These are phyloP conservation scores for Kwoniella sp. DNA, from an alignment of 768 basidiomycete genomes.

Conservation along the genomic window DNA sequence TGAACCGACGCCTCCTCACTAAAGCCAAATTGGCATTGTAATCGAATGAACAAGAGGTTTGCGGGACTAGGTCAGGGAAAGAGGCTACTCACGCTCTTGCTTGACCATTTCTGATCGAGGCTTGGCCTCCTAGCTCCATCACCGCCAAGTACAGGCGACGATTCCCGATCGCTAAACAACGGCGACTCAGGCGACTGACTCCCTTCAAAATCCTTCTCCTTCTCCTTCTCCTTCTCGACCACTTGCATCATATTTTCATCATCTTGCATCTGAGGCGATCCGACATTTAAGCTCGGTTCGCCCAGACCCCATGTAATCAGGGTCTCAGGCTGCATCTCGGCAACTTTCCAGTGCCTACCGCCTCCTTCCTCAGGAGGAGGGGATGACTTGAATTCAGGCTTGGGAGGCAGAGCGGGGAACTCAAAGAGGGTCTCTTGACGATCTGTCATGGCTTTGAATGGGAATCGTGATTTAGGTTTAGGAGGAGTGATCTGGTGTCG, in stretches of 20 bases:
- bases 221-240: background rate
- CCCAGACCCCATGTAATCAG: slow-evolving; percentile 42
- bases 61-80: too few species aligned
- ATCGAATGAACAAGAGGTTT: too few species aligned
- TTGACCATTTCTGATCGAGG: slow-evolving; percentile 12
- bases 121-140: slow-evolving; percentile 1
- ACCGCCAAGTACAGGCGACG: slow-evolving; percentile 1
- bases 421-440: slow-evolving; percentile 32
- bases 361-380: background rate
- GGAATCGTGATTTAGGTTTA: slow-evolving; percentile 21
- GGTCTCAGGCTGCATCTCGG: slow-evolving; percentile 43
- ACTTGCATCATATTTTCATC: background rate
- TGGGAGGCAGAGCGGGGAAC: slow-evolving; percentile 24
- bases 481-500: slow-evolving; percentile 40
- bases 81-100: slow-evolving; percentile 19
- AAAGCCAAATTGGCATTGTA: too few species aligned
- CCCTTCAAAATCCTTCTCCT: background rate
- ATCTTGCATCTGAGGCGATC: background rate
- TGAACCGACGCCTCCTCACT: too few species aligned
- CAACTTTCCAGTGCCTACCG: slow-evolving; percentile 22
- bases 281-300: background rate
- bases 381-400: slow-evolving; percentile 18
- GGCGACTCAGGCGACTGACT: slow-evolving; percentile 11
- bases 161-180: slow-evolving; percentile 9
- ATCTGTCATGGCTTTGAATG: slow-evolving; percentile 3